Conservation (phyloP, 2,329 filamentous ascomycete genomes). For the Curvularia lunata region DNA sequence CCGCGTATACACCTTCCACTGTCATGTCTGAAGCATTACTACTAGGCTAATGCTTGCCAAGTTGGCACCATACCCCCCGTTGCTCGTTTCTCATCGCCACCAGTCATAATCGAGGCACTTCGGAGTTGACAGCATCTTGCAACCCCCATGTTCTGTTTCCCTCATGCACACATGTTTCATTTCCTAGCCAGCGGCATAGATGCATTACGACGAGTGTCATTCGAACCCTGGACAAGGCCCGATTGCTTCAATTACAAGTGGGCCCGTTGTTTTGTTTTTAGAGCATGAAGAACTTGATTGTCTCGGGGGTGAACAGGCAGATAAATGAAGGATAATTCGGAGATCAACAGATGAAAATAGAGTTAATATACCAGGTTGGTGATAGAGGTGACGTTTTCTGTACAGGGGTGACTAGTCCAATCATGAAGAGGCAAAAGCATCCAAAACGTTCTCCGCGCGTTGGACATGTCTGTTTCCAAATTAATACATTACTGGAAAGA, state of each 20-base stretch:
- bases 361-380: not conserved
- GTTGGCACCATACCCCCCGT: not conserved
- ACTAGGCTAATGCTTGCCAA: not conserved
- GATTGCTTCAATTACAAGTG: not conserved
- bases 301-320: not conserved
- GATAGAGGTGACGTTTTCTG: not conserved
- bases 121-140: not conserved
- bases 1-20: too few relatives aligned
- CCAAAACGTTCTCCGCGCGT: not conserved
- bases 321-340: not conserved
- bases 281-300: not conserved
- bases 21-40: too few relatives aligned
- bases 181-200: not conserved
- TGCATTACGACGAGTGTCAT: not conserved
- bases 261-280: constrained; percentile 1
- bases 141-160: not conserved
- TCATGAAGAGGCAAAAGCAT: not conserved
- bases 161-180: not conserved
- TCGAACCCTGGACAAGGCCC: not conserved
- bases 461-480: too few relatives aligned
- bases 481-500: too few relatives aligned
- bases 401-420: not conserved
- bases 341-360: not conserved
- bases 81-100: not conserved
- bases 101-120: not conserved